Percentiles rank a stretch among this genome's conserved stretches.
phyloP scores from a whole-genome alignment of 2,329 filamentous ascomycete species.

The Trichophyton simii region DNA sequence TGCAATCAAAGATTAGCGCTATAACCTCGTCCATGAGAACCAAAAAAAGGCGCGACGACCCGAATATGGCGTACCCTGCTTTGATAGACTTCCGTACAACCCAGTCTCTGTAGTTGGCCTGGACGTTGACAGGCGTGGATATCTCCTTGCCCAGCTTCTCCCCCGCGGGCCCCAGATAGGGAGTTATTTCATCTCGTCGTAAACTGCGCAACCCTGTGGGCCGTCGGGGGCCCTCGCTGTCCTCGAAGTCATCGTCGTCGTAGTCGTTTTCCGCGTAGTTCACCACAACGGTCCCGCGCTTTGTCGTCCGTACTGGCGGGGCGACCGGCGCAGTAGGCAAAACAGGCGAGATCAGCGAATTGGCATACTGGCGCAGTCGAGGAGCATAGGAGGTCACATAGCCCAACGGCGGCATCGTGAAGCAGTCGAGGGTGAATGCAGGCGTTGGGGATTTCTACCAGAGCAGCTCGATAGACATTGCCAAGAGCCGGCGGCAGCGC shows the following conservation, averaged over 20 bases:
- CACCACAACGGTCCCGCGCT: slow-evolving; percentile 89
- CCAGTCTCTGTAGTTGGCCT: slow-evolving; percentile 92
- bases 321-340: slow-evolving; percentile 57
- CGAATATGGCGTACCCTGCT: slow-evolving; percentile 27
- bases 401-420: slow-evolving; percentile 44
- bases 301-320: slow-evolving; percentile 70
- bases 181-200: slow-evolving; percentile 59
- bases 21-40: not conserved
- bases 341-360: slow-evolving; percentile 78
- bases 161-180: slow-evolving; percentile 50
- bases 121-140: slow-evolving; percentile 62
- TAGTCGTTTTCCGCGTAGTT: slow-evolving; percentile 97
- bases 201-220: slow-evolving; percentile 73
- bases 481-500: slow-evolving; percentile 5
- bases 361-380: slow-evolving; percentile 77
- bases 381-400: slow-evolving; percentile 88
- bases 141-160: slow-evolving; percentile 80
- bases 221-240: slow-evolving; percentile 54
- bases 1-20: not conserved
- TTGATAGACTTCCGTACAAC: slow-evolving; percentile 57
- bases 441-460: not conserved
- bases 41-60: not conserved
- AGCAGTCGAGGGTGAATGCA: not conserved
- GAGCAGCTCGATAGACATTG: slow-evolving; percentile 4
- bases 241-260: slow-evolving; percentile 55